Evolutionary conservation across 345 rosid genomes (phyloP).

Genomic region (Microcos paniculata): DNA sequence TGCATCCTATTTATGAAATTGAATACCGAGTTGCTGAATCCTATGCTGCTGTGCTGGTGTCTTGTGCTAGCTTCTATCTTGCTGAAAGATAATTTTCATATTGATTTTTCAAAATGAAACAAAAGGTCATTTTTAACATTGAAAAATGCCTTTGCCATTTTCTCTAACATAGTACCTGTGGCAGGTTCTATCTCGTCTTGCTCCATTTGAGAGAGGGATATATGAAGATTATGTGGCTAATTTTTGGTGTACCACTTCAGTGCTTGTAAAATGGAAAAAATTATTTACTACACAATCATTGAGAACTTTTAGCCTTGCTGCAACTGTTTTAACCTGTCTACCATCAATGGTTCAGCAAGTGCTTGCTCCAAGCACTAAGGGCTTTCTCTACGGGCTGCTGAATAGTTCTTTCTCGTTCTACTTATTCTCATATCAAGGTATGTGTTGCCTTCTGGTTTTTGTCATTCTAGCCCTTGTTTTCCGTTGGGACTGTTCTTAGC

Average conservation of each 20-base stretch:
- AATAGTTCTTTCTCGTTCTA: conserved; percentile 87
- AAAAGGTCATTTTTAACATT: not conserved
- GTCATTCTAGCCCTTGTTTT: conserved; percentile 4
- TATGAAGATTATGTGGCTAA: conserved; percentile 97
- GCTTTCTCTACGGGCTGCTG: conserved; percentile 76
- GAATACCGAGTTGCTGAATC: not conserved
- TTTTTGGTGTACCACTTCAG: conserved; percentile 88
- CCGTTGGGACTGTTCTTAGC: not conserved
- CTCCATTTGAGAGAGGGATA: conserved; percentile 97
- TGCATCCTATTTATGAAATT: not conserved
- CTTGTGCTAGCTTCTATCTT: not conserved
- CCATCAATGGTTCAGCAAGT: conserved; percentile 95
- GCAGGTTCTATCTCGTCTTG: conserved; percentile 87
- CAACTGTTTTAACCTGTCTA: conserved; percentile 61
- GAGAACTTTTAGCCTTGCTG: conserved; percentile 56
- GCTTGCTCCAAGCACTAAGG: conserved; percentile 66
- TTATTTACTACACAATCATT: conserved; percentile 57
- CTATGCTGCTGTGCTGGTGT: not conserved
- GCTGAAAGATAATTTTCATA: not conserved
- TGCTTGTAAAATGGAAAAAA: conserved; percentile 84
- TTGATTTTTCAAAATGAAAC: not conserved
- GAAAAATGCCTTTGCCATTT: not conserved
- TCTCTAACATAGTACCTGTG: conserved; percentile 11
- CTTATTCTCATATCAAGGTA: conserved; percentile 90
- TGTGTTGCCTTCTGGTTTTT: not conserved